Percentiles rank a stretch among this genome's conserved stretches.
phyloP scores from a whole-genome alignment of 371 early-diverging fungal species.

The Mucor irregularis region DNA sequence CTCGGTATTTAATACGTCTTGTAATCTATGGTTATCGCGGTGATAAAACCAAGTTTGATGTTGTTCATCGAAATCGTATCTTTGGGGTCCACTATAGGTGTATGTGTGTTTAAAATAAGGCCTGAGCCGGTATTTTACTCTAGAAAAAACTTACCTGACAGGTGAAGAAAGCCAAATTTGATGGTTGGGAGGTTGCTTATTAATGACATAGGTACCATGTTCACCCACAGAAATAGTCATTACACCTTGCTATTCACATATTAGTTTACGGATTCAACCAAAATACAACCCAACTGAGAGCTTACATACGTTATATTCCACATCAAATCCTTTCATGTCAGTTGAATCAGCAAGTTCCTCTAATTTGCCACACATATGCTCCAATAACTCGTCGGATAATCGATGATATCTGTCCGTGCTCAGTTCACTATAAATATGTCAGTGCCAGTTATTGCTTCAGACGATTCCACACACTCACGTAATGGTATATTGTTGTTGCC shows the following conservation, averaged over 20 bases:
- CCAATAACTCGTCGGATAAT: conserved; percentile 69
- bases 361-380: conserved; percentile 69
- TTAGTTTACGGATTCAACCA: not conserved
- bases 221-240: conserved; percentile 84
- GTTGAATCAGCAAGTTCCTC: conserved; percentile 80
- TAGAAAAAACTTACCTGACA: conserved; percentile 46
- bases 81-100: conserved; percentile 84
- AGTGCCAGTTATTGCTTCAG: not conserved
- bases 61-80: conserved; percentile 75
- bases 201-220: conserved; percentile 95
- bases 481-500: not conserved
- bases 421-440: conserved; percentile 38
- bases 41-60: conserved; percentile 74
- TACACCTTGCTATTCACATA: conserved; percentile 67
- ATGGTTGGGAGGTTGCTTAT: conserved; percentile 98
- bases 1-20: conserved; percentile 69
- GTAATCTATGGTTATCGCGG: conserved; percentile 67
- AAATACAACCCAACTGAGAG: not conserved
- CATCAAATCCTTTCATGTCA: conserved; percentile 76
- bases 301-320: conserved; percentile 76
- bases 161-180: conserved; percentile 99
- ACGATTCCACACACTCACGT: not conserved
- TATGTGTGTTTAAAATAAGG: not conserved
- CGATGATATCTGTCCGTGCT: conserved; percentile 68
- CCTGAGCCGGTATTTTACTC: not conserved